A percentile compares a stretch with the other conserved stretches of the same genome.
Conservation (phyloP, 192 early-diverging fungal genomes). For the Dispira simplex region DNA sequence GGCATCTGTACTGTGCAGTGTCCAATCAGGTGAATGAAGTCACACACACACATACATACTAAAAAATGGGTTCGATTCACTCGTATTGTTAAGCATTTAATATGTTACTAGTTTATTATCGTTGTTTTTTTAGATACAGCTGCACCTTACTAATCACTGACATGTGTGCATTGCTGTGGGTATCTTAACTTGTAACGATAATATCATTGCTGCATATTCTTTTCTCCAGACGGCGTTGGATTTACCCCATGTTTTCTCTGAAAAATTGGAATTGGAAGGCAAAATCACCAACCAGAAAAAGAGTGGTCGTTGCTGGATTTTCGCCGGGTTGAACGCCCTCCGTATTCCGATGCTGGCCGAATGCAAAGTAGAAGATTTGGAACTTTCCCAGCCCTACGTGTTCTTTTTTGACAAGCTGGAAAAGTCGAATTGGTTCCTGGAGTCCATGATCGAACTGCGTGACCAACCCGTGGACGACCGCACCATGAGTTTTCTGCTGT, state of each 20-base stretch:
- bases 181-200: too few species aligned
- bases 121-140: too few species aligned
- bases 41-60: too few species aligned
- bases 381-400: conserved; percentile 59
- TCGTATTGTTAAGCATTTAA: too few species aligned
- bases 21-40: too few species aligned
- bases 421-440: conserved; percentile 71
- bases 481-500: conserved; percentile 50
- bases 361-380: conserved; percentile 64
- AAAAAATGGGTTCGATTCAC: too few species aligned
- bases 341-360: conserved; percentile 48
- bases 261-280: conserved; percentile 34
- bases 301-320: conserved; percentile 71
- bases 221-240: neutral
- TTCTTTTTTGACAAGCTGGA: conserved; percentile 70
- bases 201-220: too few species aligned
- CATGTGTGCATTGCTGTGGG: too few species aligned
- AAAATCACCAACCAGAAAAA: conserved; percentile 53
- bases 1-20: too few species aligned
- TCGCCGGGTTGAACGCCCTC: conserved; percentile 63
- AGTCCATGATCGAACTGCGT: conserved; percentile 49
- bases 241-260: conserved; percentile 35
- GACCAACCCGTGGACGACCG: conserved; percentile 45
- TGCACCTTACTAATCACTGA: too few species aligned
- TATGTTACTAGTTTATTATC: too few species aligned